Evolutionary conservation across 148 eudicot species (phyloP), one percentile per base, ranked within the genome.

Genomic region (Cornus controversa): DNA sequence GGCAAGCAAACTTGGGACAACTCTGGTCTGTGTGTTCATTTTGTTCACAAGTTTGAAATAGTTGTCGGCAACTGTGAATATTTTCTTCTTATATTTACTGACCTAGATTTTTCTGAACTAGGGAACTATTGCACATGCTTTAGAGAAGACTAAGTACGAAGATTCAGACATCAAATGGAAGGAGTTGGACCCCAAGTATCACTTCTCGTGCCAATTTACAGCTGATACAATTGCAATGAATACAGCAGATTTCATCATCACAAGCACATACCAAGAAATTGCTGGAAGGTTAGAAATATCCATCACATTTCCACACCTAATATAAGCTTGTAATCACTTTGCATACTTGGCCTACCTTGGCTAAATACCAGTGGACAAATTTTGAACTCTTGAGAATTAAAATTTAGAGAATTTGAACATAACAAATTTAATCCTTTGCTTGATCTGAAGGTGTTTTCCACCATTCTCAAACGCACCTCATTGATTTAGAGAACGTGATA

Each of bases 61-160:
- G 37, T 28, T 10, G 25, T n/a, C 16, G 25, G 29, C 15, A 65
- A 6, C 47, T 22, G 22, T 9, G 22, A 63, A 36, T 64, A n/a
- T 20, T 37, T 25, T 0, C 18, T 22, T 22, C 26, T 66, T 47
- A 22, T 74, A 28, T 37, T 67, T 66, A 54, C 54, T 77, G 40
- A 68, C 26, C 8, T 31, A 1, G 34, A 31, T 31, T 16, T 15
- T 60, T 5, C 53, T 73, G 22, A 62, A 69, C 34, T 54, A 95
- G 99, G 99, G 89, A 37, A 95, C 99, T 8, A 91, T 95, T 83
- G 99, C 99, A 47, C 99, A 95, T 82, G 99, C 99, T 78, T 82
- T 95, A 26, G 97, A 95, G 87, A 95, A 95, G 88, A 93, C 99
- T 1, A 95, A 95, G 83, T 95, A 95, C 27, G 99, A 93, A 83